Evolutionary conservation across 805 yeast species (phyloP).

Genomic region (Scheffersomyces spartinae): DNA sequence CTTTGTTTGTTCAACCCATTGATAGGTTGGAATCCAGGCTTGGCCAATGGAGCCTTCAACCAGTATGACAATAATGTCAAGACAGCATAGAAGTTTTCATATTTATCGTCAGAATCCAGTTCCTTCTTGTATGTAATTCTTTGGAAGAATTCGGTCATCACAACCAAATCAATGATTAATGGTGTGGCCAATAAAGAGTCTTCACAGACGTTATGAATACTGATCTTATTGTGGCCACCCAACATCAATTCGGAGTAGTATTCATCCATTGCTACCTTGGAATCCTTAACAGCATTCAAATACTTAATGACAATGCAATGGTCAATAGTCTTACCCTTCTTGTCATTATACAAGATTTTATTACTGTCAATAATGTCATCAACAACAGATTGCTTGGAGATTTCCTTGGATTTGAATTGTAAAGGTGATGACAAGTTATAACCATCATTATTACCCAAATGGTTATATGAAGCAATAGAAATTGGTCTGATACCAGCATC

Average conservation of each 20-base stretch:
- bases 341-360: constrained; percentile 70
- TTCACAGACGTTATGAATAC: constrained; percentile 93
- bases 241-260: constrained; percentile 94
- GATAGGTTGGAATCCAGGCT: constrained; percentile 82
- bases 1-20: constrained; percentile 95
- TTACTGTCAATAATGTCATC: constrained; percentile 91
- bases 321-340: constrained; percentile 68
- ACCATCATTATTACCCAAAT: constrained; percentile 94
- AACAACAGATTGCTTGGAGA: constrained; percentile 83
- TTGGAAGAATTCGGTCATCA: constrained; percentile 81
- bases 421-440: constrained; percentile 81
- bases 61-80: constrained; percentile 83
- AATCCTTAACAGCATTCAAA: constrained; percentile 88
- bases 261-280: constrained; percentile 98
- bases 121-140: constrained; percentile 69
- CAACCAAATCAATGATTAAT: constrained; percentile 79
- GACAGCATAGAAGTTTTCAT: constrained; percentile 68
- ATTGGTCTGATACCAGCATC: constrained; percentile 96
- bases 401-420: constrained; percentile 93
- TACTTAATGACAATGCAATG: constrained; percentile 95
- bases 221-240: constrained; percentile 93
- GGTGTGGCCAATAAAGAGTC: constrained; percentile 94
- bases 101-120: constrained; percentile 32
- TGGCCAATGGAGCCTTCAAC: constrained; percentile 93
- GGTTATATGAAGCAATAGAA: constrained; percentile 92